A percentile compares a stretch with the other conserved stretches of the same genome.
Conservation (phyloP, 2,329 filamentous ascomycete species). For the Graphilbum ipis-grandicollis region DNA sequence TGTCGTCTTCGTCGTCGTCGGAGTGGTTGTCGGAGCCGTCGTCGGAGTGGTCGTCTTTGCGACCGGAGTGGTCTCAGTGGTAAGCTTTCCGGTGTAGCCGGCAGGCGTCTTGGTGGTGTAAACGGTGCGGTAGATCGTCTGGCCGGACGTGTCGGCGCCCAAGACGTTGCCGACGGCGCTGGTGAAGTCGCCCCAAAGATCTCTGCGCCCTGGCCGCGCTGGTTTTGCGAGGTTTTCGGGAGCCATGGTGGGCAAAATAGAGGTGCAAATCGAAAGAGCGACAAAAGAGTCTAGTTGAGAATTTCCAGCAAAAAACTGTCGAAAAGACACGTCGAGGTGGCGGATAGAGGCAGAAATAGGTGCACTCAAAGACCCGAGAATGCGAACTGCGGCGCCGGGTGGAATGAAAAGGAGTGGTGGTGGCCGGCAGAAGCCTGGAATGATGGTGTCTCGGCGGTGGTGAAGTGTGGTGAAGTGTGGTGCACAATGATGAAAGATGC, state of each 20-base stretch:
- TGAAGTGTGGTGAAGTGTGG: too few species aligned
- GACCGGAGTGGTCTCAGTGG: not conserved
- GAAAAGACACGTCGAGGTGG: too few species aligned
- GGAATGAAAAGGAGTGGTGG: conserved; percentile 3
- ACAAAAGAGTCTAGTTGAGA: too few species aligned
- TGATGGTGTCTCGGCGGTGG: too few species aligned
- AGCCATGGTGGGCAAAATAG: too few species aligned
- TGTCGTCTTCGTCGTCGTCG: not conserved
- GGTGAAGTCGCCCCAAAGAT: conserved; percentile 8
- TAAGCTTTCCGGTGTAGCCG: conserved; percentile 4
- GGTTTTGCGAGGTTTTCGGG: conserved; percentile 2
- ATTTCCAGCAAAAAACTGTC: not conserved
- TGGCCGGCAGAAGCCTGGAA: too few species aligned
- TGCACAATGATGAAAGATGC: too few species aligned
- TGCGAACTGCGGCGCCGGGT: not conserved
- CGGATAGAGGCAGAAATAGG: too few species aligned
- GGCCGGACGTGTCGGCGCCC: not conserved
- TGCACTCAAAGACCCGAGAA: not conserved
- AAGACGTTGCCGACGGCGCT: conserved; percentile 8
- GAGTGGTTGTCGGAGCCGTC: too few species aligned
- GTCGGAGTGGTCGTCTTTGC: not conserved
- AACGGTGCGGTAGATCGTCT: not conserved
- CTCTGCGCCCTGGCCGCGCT: not conserved
- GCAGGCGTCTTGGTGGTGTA: conserved; percentile 1
- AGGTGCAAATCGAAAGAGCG: too few species aligned